These are phyloP conservation scores for Macaranga tanarius DNA, from an alignment of 441 rosid genomes.

Conservation along the genomic window DNA sequence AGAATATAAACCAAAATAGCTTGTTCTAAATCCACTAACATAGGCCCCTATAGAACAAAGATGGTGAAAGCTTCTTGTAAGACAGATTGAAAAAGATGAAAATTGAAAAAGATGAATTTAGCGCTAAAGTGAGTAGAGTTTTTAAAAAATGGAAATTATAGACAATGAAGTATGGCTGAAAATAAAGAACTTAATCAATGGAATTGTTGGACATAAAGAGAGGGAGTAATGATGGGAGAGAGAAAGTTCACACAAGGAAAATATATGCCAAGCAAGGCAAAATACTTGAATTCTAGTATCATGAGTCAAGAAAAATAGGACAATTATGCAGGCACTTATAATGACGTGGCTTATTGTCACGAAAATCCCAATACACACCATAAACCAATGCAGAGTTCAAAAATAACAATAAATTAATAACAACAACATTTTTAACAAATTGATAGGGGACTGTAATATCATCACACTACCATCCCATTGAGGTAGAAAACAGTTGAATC, in stretches of 20 bases:
- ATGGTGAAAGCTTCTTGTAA: not conserved
- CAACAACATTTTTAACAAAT: not conserved
- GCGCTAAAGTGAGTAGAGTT: not conserved
- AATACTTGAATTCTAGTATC: not conserved
- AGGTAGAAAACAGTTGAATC: not conserved
- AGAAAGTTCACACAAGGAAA: not conserved
- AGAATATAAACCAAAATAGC: not conserved
- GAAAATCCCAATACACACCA: not conserved
- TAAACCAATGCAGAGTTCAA: not conserved
- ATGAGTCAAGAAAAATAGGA: not conserved
- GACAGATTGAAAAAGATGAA: not conserved
- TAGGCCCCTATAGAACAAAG: not conserved
- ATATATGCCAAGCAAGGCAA: not conserved
- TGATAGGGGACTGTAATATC: not conserved
- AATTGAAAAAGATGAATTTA: too few relatives aligned
- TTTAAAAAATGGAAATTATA: not conserved
- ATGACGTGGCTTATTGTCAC: not conserved
- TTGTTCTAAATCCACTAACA: not conserved
- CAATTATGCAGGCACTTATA: not conserved
- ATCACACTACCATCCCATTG: not conserved
- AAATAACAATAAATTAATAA: not conserved
- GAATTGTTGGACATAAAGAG: not conserved
- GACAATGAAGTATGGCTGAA: not conserved
- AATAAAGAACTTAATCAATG: not conserved
- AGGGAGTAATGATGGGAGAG: not conserved